Base-by-base conservation (phyloP, 352 stramenopile genomes). In the Phytophthora cactorum region DNA sequence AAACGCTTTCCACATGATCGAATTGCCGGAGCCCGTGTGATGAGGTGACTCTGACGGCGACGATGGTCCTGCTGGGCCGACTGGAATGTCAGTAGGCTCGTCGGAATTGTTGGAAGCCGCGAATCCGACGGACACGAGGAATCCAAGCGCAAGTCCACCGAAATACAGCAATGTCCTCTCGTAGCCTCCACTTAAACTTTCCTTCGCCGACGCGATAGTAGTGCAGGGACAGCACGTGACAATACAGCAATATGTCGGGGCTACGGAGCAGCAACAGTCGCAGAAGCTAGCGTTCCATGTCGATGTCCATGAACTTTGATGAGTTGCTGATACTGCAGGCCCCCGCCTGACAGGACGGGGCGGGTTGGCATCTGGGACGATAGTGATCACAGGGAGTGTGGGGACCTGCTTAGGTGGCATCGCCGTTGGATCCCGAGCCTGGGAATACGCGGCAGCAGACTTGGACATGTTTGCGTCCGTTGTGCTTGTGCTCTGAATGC, bases 151-250 rank as follows among this genome's bases (percentile, higher is more conserved):
- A 39, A 87, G 65, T 15, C 53, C 71, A 7, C 76, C 76, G 52
- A 78, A 87, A 64, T 77, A 84, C 32, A 86, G 47, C 62, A 86
- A 55, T 25, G 72, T 79, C 11, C 60, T 47, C 41, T 86, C 78
- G 53, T 77, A 81, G n/a, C 59, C 57, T 27, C 63, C 65, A 14
- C 75, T 75, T 28, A 86, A 68, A 6, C 55, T 63, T 39, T 81
- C 64, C 32, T 80, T 77, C 9, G 83, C 58, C 34, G 70, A 74
- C 15, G 77, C 77, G 15, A 74, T 70, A 15, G 77, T 77, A 25
- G 76, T 76, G 64, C 77, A 86, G 28, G 77, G 77, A 43, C 77
- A 86, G 32, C 70, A 78, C 17, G 61, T 68, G 25, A 81, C 53
- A 45, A 69, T 50, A 44, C 79, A 79, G 69, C 65, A 79, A 56